phyloP scores from a whole-genome alignment of 306 rosid genomes.

The Pyrus communis region DNA sequence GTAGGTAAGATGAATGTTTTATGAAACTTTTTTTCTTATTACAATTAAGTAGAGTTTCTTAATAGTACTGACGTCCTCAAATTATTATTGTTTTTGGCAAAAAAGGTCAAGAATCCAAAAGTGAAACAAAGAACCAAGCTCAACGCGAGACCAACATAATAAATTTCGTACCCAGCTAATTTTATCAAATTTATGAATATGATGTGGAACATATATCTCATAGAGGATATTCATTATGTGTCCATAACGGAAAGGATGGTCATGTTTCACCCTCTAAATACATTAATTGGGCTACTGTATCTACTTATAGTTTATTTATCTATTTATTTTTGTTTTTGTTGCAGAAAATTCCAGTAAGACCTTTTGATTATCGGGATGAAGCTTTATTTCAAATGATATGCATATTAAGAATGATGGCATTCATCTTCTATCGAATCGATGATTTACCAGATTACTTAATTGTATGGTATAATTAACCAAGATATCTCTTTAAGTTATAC shows the following conservation, averaged over 20 bases:
- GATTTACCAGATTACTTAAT: no score
- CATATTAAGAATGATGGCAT: no score
- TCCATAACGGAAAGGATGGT: not conserved
- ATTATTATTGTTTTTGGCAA: not conserved
- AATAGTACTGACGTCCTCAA: not conserved
- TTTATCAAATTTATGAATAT: not conserved
- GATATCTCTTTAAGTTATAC: no score
- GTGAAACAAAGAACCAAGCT: not conserved
- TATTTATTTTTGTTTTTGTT: no score
- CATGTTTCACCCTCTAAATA: no score
- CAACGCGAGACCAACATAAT: not conserved
- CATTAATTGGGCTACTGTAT: no score
- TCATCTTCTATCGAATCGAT: no score
- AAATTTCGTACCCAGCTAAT: not conserved
- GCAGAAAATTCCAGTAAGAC: no score
- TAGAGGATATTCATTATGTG: not conserved
- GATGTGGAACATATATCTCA: not conserved
- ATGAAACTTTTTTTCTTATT: not conserved
- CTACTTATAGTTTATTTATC: not conserved
- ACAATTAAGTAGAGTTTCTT: no score
- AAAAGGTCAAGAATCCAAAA: not conserved
- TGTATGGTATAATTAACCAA: no score
- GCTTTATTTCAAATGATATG: no score
- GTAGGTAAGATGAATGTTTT: not conserved
- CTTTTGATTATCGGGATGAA: no score